Evolutionary conservation across 371 early-diverging fungal species (phyloP), one percentile per base, ranked within the genome.

Genomic region (Gilbertella persicaria): DNA sequence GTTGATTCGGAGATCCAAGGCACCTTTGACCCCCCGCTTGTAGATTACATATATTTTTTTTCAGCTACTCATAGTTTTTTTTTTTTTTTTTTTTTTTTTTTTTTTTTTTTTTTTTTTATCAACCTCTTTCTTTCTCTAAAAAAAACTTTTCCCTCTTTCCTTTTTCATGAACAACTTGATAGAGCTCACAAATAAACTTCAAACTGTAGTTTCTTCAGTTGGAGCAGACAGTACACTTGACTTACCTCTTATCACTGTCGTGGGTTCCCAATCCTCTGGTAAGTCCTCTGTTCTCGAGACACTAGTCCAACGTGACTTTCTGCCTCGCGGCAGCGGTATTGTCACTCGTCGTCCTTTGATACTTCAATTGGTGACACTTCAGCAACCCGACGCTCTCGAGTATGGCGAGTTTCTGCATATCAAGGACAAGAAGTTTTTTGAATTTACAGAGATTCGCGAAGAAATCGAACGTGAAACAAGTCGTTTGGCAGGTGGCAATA

Each of bases 211-310:
- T 74, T 82, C 87, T 55, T 88, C 90, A 36, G 85, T 91, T 50
- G 89, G 91, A 57, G 85, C 86, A 62, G 71, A 78, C 40, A 90
- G 87, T 61, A 78, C 82, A 46, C 83, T 97, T 49, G 96, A 96
- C 72, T 73, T 97, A 29, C 98, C 98, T 12, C 92, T 93, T 81
- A 89, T 96, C 66, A 90, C 89, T 24, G 92, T 92, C 2, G 89
- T 92, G 36, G 94, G 79, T 21, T 78, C 79, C 0, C 97, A 97
- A 65, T 94, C 94, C 37, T 88, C 91, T 50, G 98, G 98, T 55
- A 97, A 97, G 67, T 92, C 92, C 43, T 94, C 93, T 50, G 93
- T 95, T 19, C 71, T 97, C 30, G 96, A 96, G 56, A 91, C 90
- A 59, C 83, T 97, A 25, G 92, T 96, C 24, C 91, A 92, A 14